Evolutionary conservation across 78 protist genomes (phyloP), one percentile per base, ranked within the genome.

Genomic region (Emiliania huxleyi): DNA sequence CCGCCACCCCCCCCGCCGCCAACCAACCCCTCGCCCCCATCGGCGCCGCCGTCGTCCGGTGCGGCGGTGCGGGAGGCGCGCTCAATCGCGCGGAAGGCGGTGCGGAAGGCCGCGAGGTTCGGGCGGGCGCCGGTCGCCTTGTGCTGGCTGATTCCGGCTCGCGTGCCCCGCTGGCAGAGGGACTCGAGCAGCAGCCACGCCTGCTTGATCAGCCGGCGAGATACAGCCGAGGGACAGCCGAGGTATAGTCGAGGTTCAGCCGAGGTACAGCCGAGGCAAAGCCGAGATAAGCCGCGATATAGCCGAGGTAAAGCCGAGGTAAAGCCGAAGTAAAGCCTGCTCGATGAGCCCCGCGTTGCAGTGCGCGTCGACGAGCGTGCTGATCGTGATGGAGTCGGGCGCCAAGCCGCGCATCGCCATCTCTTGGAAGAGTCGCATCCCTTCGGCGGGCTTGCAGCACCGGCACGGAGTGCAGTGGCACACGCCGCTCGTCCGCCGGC

Each of bases 341-440:
- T 40, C 6, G 44, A 73, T 40, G 25, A 1, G 40, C 43, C 44
- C 44, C 23, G 87, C 87, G 15, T 22, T 1, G 69, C 89, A 83
- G 89, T 26, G 37, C 25, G 89, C 56, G 56, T 45, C 89, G 56
- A 83, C 11, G 43, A 83, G 89, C 89, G 89, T 45, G 89, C 45
- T 83, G 89, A 45, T 2, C 69, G 89, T 83, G 89, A 83, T 33
- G 0, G 69, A 15, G 89, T 83, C 87, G 12, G 87, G 87, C 22
- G 44, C n/a, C 11, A 77, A 48, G 23, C 87, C 87, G 43, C 26
- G 46, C 35, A 3, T 5, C 35, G 44, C 43, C 87, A 77, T 77
- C 46, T 77, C 38, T 33, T 40, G 25, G 15, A 77, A 19, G 11
- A 77, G 43, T 48, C 15, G 5, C 35, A 77, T 12, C 43, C 26